Evolutionary conservation across 805 yeast genomes (phyloP).

Genomic region (Starmera pachycereana): DNA sequence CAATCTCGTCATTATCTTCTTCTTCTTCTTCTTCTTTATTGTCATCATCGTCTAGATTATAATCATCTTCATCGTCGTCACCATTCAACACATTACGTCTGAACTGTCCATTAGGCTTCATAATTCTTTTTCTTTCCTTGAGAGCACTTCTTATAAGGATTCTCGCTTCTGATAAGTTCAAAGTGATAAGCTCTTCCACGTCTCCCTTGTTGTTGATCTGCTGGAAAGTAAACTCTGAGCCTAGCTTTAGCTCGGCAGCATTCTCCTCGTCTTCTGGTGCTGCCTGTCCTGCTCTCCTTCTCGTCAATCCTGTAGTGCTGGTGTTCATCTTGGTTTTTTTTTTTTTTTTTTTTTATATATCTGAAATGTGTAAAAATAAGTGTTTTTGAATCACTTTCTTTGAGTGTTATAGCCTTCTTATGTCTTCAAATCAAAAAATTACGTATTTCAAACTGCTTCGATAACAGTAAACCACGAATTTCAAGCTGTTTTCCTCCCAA

Average conservation of each 20-base stretch:
- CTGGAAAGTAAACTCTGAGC: conserved; percentile 81
- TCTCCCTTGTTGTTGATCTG: conserved; percentile 79
- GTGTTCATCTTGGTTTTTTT: no score
- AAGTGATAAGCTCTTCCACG: conserved; percentile 65
- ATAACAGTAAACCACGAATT: no score
- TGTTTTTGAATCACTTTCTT: no score
- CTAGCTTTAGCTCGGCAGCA: conserved; percentile 76
- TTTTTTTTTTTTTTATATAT: no score
- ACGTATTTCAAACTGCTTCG: no score
- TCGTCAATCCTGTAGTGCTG: conserved; percentile 24
- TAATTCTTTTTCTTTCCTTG: conserved; percentile 54
- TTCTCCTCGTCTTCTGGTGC: conserved; percentile 80
- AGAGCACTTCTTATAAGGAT: conserved; percentile 84
- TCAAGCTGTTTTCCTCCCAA: no score
- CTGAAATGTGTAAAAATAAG: no score
- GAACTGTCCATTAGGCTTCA: conserved; percentile 31
- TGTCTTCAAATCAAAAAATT: no score
- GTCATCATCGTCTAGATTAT: conserved; percentile 22
- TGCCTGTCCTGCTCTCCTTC: conserved; percentile 60
- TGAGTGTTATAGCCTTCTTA: no score
- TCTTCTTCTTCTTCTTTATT: conserved; percentile 19
- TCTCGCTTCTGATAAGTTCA: conserved; percentile 85
- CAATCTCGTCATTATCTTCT: conserved; percentile 22
- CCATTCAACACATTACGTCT: conserved; percentile 14
- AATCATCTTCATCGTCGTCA: conserved; percentile 15